Base-by-base conservation (phyloP, 371 early-diverging fungal genomes). In the Vairimorpha apis region DNA sequence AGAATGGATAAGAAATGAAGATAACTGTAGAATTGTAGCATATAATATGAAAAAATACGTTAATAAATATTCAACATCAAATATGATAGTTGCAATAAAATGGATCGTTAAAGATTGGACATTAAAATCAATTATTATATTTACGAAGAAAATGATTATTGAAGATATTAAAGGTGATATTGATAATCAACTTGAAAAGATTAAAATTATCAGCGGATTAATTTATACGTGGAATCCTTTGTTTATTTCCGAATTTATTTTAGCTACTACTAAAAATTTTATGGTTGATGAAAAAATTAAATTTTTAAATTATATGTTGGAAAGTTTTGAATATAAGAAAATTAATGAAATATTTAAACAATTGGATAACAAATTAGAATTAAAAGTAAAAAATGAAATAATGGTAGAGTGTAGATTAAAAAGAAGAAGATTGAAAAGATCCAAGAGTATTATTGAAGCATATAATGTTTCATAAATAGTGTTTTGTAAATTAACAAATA, bases 31-130 rank as follows among this genome's bases (percentile, higher is more conserved):
- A 13, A 76, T 81, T 33, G 65, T 85, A 43, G 81, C 75, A 21
- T 56, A 51, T 41, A 73, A 79, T 60, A 66, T 85, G 41, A 76
- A 74, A 49, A 78, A 82, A 60, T 85, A 83, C 66, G 38, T 85
- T 21, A 55, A 74, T 32, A 51, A 72, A 16, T 85, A 85, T 60
- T 60, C 55, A 30, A 41, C 49, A 5, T 67, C 68, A 21, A 75
- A 77, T 45, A 76, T 81, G 64, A 73, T 83, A 16, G 71, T 75
- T 30, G 85, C 83, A n/a, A 55, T 83, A 21, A 85, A 81, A 49
- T 85, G 83, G 83, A 81, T 85, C 30, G 80, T 82, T 0, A 76
- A 78, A 38, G 78, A 78, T 55, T 85, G 85, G 85, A 82, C 79
- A 29, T 38, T 78, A 45, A 68, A 75, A 47, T 78, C 80, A n/a